phyloP scores from a whole-genome alignment of 768 basidiomycete genomes.

The Tubosaeta sp. region DNA sequence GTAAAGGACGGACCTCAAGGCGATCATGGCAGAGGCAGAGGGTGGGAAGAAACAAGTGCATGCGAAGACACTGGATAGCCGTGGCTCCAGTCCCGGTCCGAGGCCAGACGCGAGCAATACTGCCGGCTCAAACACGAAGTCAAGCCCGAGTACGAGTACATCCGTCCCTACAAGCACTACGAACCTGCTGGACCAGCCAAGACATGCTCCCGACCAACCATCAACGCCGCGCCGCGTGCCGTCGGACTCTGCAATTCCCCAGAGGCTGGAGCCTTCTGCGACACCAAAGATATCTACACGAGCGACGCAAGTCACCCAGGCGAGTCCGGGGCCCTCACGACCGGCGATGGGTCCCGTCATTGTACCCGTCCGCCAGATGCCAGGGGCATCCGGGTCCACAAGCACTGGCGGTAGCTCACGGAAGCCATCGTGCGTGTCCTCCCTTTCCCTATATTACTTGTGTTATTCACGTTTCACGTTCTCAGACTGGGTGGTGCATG shows the following conservation, averaged over 20 bases:
- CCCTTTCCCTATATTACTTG: not conserved
- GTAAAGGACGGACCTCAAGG: conserved; percentile 73
- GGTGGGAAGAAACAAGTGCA: conserved; percentile 20
- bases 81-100: not conserved
- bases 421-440: conserved; percentile 46
- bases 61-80: not conserved
- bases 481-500: conserved; percentile 49
- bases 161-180: not conserved
- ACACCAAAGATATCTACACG: not conserved
- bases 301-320: conserved; percentile 15
- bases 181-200: not conserved
- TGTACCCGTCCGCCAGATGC: conserved; percentile 49
- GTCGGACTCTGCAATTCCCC: conserved; percentile 9
- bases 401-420: conserved; percentile 27
- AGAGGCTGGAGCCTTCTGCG: not conserved
- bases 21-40: conserved; percentile 80
- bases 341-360: conserved; percentile 57
- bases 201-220: not conserved
- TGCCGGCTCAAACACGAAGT: not conserved
- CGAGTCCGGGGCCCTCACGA: conserved; percentile 26
- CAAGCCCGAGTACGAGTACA: not conserved
- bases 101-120: not conserved
- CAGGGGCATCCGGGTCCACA: conserved; percentile 24
- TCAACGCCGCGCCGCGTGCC: conserved; percentile 6
- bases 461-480: not conserved